Conservation (phyloP, 148 eudicot species). For the Dianthus caryophyllus region DNA sequence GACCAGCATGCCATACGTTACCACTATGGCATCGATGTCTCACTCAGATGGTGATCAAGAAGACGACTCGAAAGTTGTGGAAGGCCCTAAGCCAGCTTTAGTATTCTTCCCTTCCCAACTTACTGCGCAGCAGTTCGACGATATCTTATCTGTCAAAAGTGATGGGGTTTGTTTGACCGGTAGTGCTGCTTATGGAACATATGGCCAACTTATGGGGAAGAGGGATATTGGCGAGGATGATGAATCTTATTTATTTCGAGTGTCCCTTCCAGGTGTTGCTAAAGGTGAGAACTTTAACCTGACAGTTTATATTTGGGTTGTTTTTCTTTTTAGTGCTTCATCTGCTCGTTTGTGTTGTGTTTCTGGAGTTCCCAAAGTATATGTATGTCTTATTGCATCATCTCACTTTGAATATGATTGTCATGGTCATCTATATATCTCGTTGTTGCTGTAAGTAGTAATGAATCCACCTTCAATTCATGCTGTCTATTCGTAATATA, state of each 20-base stretch:
- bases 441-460: no score
- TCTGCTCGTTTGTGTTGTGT: neutral
- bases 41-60: neutral
- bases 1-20: constrained; percentile 35
- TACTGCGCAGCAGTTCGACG: constrained; percentile 34
- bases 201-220: constrained; percentile 53
- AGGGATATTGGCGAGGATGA: constrained; percentile 50
- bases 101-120: constrained; percentile 42
- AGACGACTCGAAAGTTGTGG: constrained; percentile 6
- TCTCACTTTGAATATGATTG: neutral
- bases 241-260: constrained; percentile 54
- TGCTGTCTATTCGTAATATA: no score
- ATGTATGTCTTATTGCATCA: neutral
- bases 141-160: constrained; percentile 35
- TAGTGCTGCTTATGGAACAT: constrained; percentile 51
- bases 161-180: constrained; percentile 51
- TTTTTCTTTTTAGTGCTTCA: neutral
- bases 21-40: constrained; percentile 26
- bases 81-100: constrained; percentile 38
- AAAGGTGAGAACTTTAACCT: constrained; percentile 31
- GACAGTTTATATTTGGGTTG: neutral
- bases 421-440: neutral
- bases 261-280: constrained; percentile 70
- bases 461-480: no score
- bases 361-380: neutral